phyloP scores from a whole-genome alignment of 495 filamentous ascomycete species.

The Neohortaea acidophila region DNA sequence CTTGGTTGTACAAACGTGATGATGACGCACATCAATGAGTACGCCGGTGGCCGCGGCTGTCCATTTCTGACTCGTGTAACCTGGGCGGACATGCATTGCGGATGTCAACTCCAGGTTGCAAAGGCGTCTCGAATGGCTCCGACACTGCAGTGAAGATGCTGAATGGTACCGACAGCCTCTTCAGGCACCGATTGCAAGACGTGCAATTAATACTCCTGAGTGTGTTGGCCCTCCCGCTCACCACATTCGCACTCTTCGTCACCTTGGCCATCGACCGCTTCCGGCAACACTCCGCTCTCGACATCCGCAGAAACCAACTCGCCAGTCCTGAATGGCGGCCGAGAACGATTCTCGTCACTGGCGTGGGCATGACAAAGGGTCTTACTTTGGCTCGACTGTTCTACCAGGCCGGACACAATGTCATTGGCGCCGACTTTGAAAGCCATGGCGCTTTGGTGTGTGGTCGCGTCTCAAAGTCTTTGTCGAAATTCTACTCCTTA shows the following conservation, averaged over 20 bases:
- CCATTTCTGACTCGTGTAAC: too few species aligned
- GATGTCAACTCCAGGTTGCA: too few species aligned
- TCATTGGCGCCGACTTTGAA: conserved; percentile 57
- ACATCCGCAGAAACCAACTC: conserved; percentile 21
- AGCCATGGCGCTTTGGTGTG: conserved; percentile 28
- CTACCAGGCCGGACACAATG: conserved; percentile 47
- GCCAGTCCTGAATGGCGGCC: conserved; percentile 20
- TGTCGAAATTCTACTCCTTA: conserved; percentile 41
- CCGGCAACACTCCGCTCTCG: conserved; percentile 20
- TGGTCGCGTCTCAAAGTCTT: conserved; percentile 31
- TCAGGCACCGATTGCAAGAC: too few species aligned
- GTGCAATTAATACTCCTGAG: too few species aligned
- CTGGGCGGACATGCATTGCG: too few species aligned
- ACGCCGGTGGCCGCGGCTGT: too few species aligned
- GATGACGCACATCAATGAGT: too few species aligned
- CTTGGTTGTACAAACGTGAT: too few species aligned
- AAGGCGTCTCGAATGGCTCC: too few species aligned
- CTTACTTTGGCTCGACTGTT: conserved; percentile 52
- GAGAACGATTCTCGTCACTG: conserved; percentile 54
- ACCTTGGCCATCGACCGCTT: conserved; percentile 25
- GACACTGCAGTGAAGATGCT: too few species aligned
- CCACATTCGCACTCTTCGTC: conserved; percentile 34
- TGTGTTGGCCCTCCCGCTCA: conserved; percentile 38
- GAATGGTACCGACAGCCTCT: too few species aligned
- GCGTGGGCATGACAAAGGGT: conserved; percentile 54